Base-by-base conservation (phyloP, 306 rosid species). In the Echinosophora koreensis region DNA sequence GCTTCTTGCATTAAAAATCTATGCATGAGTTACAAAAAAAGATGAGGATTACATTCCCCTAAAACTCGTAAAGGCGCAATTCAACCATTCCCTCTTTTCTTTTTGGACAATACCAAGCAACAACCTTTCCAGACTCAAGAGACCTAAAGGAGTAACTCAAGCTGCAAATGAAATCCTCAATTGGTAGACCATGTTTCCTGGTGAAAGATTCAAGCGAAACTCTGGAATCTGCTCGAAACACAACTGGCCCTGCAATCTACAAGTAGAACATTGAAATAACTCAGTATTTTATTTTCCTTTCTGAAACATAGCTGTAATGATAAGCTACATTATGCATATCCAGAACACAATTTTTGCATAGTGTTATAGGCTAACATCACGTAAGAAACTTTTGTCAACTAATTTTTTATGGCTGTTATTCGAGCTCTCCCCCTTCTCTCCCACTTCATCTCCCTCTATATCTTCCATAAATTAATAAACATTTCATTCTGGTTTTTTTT, bases 71-170 rank as follows among this genome's bases (percentile, higher is more conserved):
- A 8, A 94, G 18, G 11, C 95, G 92, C 55, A 94, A 84, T 84
- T 94, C 97, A 55, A 94, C 74, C 98, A 94, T 94, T 67, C 97
- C 98, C 59, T 94, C 98, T 81, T 90, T 92, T 69, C 95, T 76
- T 80, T 89, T 88, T 0, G 96, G 97, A 65, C 97, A 92, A 80
- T 86, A 94, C 98, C 98, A 94, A 63, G 93, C 95, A 69, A 94
- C 95, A 0, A 91, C 79, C 87, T 90, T 94, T 67, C 93, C 98
- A 0, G 98, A 92, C 22, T 74, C 15, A 18, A 92, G 44, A 74
- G 81, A 83, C 83, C 79, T 80, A 28, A 90, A 76, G 30, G 97
- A 90, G 89, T 92, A 94, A 76, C 62, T 90, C 83, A 94, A 80
- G 89, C 97, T 94, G 92, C 74, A 88, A 54, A 92, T 86, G 76